A percentile compares a stretch with the other conserved stretches of the same genome.
phyloP scores from a whole-genome alignment of 768 basidiomycete species.

The Cubamyces sp. region DNA sequence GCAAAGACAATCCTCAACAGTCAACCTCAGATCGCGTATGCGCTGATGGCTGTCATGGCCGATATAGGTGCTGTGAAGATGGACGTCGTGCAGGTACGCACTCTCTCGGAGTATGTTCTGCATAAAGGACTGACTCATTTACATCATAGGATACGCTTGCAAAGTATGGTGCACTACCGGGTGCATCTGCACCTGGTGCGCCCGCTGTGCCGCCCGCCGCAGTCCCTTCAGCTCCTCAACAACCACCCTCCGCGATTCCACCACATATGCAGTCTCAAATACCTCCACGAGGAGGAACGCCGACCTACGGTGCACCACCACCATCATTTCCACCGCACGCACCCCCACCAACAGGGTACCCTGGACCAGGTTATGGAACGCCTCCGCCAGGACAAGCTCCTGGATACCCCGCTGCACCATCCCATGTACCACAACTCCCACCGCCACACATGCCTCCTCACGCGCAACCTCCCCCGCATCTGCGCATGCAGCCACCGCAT shows the following conservation, averaged over 20 bases:
- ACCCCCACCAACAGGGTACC: slow-evolving; percentile 14
- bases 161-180: slow-evolving; percentile 45
- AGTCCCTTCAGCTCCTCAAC: slow-evolving; percentile 33
- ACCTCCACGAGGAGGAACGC: slow-evolving; percentile 26
- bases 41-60: slow-evolving; percentile 77
- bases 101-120: background rate
- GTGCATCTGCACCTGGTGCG: slow-evolving; percentile 32
- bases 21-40: slow-evolving; percentile 78
- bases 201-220: slow-evolving; percentile 35
- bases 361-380: slow-evolving; percentile 17
- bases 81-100: slow-evolving; percentile 71
- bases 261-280: slow-evolving; percentile 29
- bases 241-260: slow-evolving; percentile 36
- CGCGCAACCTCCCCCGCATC: slow-evolving; percentile 17
- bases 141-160: slow-evolving; percentile 67
- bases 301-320: slow-evolving; percentile 20
- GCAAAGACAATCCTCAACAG: slow-evolving; percentile 69
- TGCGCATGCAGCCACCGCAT: slow-evolving; percentile 13
- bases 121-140: background rate
- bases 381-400: slow-evolving; percentile 14
- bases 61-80: slow-evolving; percentile 74
- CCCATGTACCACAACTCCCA: slow-evolving; percentile 8
- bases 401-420: slow-evolving; percentile 5
- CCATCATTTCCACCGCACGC: slow-evolving; percentile 16
- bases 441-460: slow-evolving; percentile 20